Conservation (phyloP, 495 filamentous ascomycete genomes). For the Xylaria intraflava region DNA sequence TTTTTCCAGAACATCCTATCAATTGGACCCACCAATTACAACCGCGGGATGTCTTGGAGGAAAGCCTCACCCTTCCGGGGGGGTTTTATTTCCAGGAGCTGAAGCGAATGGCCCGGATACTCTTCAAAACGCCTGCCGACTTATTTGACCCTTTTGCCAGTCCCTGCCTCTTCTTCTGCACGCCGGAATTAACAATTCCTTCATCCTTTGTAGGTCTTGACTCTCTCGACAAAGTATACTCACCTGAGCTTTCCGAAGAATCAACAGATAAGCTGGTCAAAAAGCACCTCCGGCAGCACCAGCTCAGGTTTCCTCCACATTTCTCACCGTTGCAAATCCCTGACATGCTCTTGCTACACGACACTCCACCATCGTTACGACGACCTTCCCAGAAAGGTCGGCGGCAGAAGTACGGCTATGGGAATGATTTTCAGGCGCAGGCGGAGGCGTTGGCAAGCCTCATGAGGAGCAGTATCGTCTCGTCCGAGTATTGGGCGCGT, state of each 20-base stretch:
- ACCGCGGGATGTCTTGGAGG: neutral
- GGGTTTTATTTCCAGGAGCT: constrained; percentile 17
- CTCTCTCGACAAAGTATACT: neutral
- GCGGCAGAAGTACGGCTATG: constrained; percentile 2
- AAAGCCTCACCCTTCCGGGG: constrained; percentile 11
- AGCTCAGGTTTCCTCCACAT: constrained; percentile 32
- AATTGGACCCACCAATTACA: constrained; percentile 14
- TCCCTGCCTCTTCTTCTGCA: constrained; percentile 47
- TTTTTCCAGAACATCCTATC: constrained; percentile 39
- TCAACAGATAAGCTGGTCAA: neutral
- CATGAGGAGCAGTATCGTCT: constrained; percentile 35
- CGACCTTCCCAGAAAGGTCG: neutral
- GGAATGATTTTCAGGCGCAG: constrained; percentile 31
- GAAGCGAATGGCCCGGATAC: constrained; percentile 17
- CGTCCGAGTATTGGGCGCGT: constrained; percentile 26
- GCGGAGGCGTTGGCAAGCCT: constrained; percentile 27
- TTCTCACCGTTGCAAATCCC: constrained; percentile 32
- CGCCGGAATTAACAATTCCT: constrained; percentile 33
- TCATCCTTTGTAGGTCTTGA: constrained; percentile 24
- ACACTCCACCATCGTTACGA: constrained; percentile 7
- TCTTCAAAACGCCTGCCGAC: constrained; percentile 36
- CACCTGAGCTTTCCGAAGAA: constrained; percentile 1
- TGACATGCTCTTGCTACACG: constrained; percentile 30
- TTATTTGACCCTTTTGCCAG: constrained; percentile 51
- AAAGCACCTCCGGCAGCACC: constrained; percentile 18